These are phyloP conservation scores for Mycotypha africana DNA, from an alignment of 371 early-diverging fungal genomes.

Conservation along the genomic window DNA sequence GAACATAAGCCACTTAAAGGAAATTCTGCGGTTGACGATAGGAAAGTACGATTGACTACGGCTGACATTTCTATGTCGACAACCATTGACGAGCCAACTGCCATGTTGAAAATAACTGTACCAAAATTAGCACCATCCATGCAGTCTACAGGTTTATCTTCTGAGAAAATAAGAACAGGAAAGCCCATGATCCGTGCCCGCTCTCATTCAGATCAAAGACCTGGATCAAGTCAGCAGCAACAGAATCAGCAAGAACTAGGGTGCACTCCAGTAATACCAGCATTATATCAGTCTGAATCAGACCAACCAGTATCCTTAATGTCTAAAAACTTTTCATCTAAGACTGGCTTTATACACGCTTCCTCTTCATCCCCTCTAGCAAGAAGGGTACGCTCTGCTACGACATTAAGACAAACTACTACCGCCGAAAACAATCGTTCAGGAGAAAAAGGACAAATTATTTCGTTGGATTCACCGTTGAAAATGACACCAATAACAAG, in stretches of 20 bases:
- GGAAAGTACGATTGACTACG: no score
- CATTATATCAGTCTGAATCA: no score
- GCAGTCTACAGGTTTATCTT: slow-evolving; percentile 13
- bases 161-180: no score
- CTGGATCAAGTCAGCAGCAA: background rate
- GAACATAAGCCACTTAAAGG: background rate
- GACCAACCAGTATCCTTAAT: slow-evolving; percentile 1
- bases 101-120: slow-evolving; percentile 10
- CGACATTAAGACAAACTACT: slow-evolving; percentile 29
- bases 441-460: background rate
- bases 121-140: slow-evolving; percentile 23
- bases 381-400: slow-evolving; percentile 36
- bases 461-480: no score
- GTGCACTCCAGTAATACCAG: no score
- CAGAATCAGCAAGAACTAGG: background rate
- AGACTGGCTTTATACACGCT: no score
- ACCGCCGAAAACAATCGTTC: no score
- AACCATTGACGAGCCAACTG: slow-evolving; percentile 6
- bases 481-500: slow-evolving; percentile 1
- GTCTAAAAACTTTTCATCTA: slow-evolving; percentile 1
- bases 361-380: slow-evolving; percentile 23
- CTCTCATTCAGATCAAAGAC: slow-evolving; percentile 36
- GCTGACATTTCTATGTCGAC: background rate
- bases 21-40: background rate
- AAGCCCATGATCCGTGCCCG: slow-evolving; percentile 30